Conservation (phyloP, 2,329 filamentous ascomycete species). For the Colletotrichum simmondsii region DNA sequence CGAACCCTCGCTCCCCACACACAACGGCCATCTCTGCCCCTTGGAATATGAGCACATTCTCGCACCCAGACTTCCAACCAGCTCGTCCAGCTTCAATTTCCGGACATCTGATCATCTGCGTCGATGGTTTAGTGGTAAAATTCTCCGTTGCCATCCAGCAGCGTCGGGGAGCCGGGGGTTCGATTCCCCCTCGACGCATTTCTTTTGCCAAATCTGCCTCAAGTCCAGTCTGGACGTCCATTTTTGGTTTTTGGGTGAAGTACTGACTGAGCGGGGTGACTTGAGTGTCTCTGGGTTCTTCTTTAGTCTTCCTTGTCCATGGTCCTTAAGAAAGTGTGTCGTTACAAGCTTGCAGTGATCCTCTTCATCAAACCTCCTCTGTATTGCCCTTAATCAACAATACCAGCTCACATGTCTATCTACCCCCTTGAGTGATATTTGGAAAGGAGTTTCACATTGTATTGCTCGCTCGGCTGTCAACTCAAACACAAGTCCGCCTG, state of each 20-base stretch:
- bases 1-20: background rate
- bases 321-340: background rate
- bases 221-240: background rate
- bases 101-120: background rate
- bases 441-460: background rate
- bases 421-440: background rate
- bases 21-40: background rate
- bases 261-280: no score
- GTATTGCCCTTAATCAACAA: background rate
- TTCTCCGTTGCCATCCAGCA: conserved; percentile 34
- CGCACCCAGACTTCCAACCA: accelerated
- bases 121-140: conserved; percentile 36
- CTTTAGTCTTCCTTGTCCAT: background rate
- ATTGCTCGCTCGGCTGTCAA: background rate
- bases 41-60: background rate
- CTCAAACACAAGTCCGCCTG: no score
- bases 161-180: conserved; percentile 34
- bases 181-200: conserved; percentile 33
- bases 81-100: background rate
- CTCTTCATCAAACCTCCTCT: background rate
- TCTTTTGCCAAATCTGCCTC: background rate
- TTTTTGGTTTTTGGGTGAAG: background rate
- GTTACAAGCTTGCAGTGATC: no score
- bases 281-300: no score
- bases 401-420: background rate